Evolutionary conservation across 208 protist genomes (phyloP), one percentile per base, ranked within the genome.

Genomic region (Tritrichomonas musculus): DNA sequence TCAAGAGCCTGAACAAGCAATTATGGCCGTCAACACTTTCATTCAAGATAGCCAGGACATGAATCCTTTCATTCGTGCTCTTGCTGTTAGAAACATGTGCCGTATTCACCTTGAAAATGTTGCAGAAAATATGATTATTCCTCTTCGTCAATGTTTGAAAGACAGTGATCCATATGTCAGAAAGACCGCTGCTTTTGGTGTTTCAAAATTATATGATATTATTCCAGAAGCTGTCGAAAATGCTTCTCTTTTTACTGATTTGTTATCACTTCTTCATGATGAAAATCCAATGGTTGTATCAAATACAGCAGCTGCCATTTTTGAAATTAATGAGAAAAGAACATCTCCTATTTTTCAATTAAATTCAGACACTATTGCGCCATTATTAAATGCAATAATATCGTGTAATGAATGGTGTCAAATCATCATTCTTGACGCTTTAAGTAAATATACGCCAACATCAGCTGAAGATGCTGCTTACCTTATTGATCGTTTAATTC

Each of bases 391-490:
- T 44, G 97, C 98, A 44, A 94, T 99, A 22, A 97, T 98, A 47
- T 97, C 98, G 84, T 98, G 97, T 96, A 99, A 96, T 8, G 98
- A 99, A 95, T 97, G 98, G 98, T 98, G 98, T 13, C 98, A 99
- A 95, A 95, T 99, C 84, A 98, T 97, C 94, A 97, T 99, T 75
- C 95, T 99, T 17, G 98, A 99, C 94, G 94, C 98, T 33, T 94
- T 99, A 27, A 95, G 97, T 1, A 94, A 94, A 69, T 95, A 82
- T 84, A 53, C 13, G 5, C 93, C 94, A 25, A 60, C 41, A 33
- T 94, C 93, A n/a, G 20, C 73, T 13, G 53, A 95, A 93, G 94
- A 97, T 93, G 95, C 98, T 73, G 96, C 98, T 95, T 95, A 94
- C 77, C 97, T 99, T 44, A 96, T 97, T 69, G 96, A 98, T 80